Percentiles rank a stretch among this genome's conserved stretches.
Conservation (phyloP, 805 yeast genomes). For the Kodamaea neixiangensis region DNA sequence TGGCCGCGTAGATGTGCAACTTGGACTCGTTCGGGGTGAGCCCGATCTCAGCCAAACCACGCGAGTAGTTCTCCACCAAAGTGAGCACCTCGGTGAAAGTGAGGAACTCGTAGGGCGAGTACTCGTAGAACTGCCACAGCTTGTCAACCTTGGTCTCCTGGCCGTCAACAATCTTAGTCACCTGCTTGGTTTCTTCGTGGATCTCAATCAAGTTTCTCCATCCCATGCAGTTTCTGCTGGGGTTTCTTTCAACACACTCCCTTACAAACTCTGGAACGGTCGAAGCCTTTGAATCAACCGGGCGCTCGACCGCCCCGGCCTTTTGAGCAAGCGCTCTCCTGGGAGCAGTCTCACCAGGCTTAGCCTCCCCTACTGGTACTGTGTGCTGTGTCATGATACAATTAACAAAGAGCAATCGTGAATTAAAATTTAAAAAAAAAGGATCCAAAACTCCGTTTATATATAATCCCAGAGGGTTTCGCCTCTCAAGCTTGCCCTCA, state of each 20-base stretch:
- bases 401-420: slow-evolving; percentile 6
- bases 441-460: neutral
- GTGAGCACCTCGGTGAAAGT: slow-evolving; percentile 58
- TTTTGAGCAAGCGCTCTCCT: slow-evolving; percentile 61
- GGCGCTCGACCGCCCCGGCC: slow-evolving; percentile 56
- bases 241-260: slow-evolving; percentile 62
- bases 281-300: slow-evolving; percentile 60
- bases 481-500: neutral
- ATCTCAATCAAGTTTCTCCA: slow-evolving; percentile 76
- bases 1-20: slow-evolving; percentile 83
- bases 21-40: slow-evolving; percentile 62
- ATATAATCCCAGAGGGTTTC: neutral
- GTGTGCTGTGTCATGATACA: slow-evolving; percentile 29
- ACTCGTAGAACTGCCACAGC: slow-evolving; percentile 85
- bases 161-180: slow-evolving; percentile 79
- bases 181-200: slow-evolving; percentile 72
- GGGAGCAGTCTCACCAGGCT: slow-evolving; percentile 80
- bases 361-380: slow-evolving; percentile 70
- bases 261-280: slow-evolving; percentile 70
- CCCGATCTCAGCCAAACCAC: slow-evolving; percentile 77
- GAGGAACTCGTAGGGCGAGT: slow-evolving; percentile 68
- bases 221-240: slow-evolving; percentile 61
- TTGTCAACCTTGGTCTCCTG: slow-evolving; percentile 70
- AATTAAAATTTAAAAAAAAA: neutral
- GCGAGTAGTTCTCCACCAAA: slow-evolving; percentile 57